phyloP scores from a whole-genome alignment of 1,139 yeast genomes.

The Yamadazyma epiphylla region DNA sequence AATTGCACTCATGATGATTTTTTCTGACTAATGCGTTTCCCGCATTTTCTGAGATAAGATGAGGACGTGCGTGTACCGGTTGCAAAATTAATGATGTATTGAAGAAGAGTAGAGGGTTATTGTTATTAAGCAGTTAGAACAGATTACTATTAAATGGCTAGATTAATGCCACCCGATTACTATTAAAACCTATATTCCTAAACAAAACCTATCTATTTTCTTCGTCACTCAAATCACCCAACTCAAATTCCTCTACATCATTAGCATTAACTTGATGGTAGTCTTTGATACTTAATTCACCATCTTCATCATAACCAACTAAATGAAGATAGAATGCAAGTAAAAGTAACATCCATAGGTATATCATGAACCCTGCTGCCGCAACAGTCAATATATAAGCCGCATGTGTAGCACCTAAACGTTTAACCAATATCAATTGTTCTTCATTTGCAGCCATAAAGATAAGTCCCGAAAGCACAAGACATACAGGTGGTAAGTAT shows the following conservation, averaged over 20 bases:
- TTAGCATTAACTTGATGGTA: constrained; percentile 13
- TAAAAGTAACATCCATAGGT: constrained; percentile 59
- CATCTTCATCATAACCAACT: constrained; percentile 43
- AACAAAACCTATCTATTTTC: constrained; percentile 13
- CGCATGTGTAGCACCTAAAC: constrained; percentile 79
- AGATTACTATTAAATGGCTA: too few species aligned
- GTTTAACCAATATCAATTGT: constrained; percentile 66
- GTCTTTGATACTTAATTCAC: constrained; percentile 16
- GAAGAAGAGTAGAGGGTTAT: too few species aligned
- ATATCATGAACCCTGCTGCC: constrained; percentile 71
- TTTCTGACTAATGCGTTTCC: not conserved
- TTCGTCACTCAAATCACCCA: constrained; percentile 28
- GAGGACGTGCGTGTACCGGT: not conserved
- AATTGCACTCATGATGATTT: constrained; percentile 67
- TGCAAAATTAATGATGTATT: too few species aligned
- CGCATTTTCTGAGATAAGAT: not conserved
- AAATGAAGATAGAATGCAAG: constrained; percentile 56
- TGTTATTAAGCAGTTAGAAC: too few species aligned
- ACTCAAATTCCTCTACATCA: constrained; percentile 30
- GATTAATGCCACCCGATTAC: too few species aligned
- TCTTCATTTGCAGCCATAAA: constrained; percentile 95
- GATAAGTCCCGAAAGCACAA: constrained; percentile 71
- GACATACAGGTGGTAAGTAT: constrained; percentile 75
- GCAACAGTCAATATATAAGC: constrained; percentile 73
- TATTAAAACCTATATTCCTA: too few species aligned